Percentiles rank a stretch among this genome's conserved stretches.
Conservation (phyloP, 139 green algal species). For the Yamagishiella unicocca region DNA sequence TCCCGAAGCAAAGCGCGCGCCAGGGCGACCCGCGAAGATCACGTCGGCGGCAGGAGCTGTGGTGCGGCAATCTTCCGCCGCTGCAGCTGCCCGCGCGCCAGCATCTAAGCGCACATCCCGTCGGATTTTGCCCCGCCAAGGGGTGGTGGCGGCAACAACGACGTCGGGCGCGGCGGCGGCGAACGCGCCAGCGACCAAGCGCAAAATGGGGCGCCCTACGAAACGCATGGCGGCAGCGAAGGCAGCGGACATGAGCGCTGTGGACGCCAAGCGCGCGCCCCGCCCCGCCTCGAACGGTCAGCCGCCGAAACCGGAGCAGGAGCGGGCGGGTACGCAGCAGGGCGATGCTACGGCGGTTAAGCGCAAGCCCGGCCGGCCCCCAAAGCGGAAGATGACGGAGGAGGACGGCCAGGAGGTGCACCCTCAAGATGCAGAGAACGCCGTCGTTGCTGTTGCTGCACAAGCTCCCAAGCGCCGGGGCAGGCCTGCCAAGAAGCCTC, state of each 20-base stretch:
- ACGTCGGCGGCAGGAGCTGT: neutral
- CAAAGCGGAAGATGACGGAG: neutral
- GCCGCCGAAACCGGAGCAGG: neutral
- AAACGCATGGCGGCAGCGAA: neutral
- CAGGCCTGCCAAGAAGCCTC: too few relatives aligned
- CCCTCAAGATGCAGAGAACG: too few relatives aligned
- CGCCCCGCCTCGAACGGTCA: too few relatives aligned
- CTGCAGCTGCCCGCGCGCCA: neutral
- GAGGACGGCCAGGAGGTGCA: too few relatives aligned
- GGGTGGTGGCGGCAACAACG: neutral
- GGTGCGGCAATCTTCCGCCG: neutral
- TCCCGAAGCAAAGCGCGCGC: neutral
- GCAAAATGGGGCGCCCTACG: neutral
- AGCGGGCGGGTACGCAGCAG: too few relatives aligned
- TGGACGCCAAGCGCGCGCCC: too few relatives aligned
- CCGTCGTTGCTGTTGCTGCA: too few relatives aligned
- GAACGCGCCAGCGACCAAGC: neutral
- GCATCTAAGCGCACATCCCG: neutral
- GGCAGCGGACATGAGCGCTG: neutral
- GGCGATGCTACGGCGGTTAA: neutral
- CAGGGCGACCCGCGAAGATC: neutral
- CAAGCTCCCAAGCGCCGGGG: too few relatives aligned
- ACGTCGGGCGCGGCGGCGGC: too few relatives aligned
- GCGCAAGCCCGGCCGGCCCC: conserved; percentile 1
- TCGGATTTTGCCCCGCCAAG: neutral